phyloP scores from a whole-genome alignment of 2,329 filamentous ascomycete species.

The Tetracladium maxilliforme region DNA sequence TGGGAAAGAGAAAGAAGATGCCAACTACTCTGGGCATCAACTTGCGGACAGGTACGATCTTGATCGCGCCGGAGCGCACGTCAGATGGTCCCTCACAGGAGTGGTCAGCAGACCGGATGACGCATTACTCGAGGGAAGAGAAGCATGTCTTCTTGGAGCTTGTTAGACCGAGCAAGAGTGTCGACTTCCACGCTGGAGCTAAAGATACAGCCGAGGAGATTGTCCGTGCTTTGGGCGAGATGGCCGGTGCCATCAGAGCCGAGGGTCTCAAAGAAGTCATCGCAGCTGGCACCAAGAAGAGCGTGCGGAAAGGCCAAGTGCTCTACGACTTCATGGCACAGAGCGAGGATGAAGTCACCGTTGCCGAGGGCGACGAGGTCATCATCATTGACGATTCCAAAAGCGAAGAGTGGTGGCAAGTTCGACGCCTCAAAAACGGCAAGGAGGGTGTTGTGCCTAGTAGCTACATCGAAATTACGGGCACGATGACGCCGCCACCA shows the following conservation, averaged over 20 bases:
- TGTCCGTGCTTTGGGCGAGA: slow-evolving; percentile 71
- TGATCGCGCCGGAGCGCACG: slow-evolving; percentile 77
- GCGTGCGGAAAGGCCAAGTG: slow-evolving; percentile 71
- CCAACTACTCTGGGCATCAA: slow-evolving; percentile 95
- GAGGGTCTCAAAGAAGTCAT: slow-evolving; percentile 77
- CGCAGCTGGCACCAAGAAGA: slow-evolving; percentile 54
- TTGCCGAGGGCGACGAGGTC: slow-evolving; percentile 80
- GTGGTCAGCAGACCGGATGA: slow-evolving; percentile 89
- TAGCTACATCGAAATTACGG: slow-evolving; percentile 86
- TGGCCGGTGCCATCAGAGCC: slow-evolving; percentile 74
- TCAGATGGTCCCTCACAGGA: slow-evolving; percentile 76
- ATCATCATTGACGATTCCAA: slow-evolving; percentile 77
- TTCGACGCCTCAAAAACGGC: slow-evolving; percentile 76
- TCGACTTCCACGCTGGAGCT: slow-evolving; percentile 92
- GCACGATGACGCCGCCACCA: slow-evolving; percentile 38
- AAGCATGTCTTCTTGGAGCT: slow-evolving; percentile 97
- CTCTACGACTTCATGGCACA: slow-evolving; percentile 96
- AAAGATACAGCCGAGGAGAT: slow-evolving; percentile 97
- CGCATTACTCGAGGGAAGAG: slow-evolving; percentile 94
- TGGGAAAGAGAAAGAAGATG: slow-evolving; percentile 97
- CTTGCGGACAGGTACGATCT: slow-evolving; percentile 70
- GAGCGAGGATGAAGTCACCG: slow-evolving; percentile 90
- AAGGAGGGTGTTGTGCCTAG: slow-evolving; percentile 93
- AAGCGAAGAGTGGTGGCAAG: slow-evolving; percentile 98
- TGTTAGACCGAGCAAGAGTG: slow-evolving; percentile 79